These are phyloP conservation scores for Dentiscutata heterogama DNA, from an alignment of 371 early-diverging fungal species.

Conservation along the genomic window DNA sequence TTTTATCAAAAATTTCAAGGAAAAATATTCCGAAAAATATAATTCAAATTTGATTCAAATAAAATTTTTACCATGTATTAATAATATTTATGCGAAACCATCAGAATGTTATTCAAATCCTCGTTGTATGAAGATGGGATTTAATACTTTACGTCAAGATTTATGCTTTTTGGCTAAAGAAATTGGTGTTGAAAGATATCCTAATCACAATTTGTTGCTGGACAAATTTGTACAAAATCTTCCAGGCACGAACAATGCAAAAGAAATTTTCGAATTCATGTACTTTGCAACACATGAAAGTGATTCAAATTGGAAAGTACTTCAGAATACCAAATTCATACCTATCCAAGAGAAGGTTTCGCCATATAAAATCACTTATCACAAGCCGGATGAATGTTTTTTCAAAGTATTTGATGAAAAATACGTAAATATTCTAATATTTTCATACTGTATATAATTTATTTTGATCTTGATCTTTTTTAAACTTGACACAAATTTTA, in stretches of 20 bases:
- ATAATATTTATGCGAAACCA: slow-evolving; percentile 60
- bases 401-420: slow-evolving; percentile 61
- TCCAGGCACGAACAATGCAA: slow-evolving; percentile 57
- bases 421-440: background rate
- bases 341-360: background rate
- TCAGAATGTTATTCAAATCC: slow-evolving; percentile 73
- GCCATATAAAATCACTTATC: slow-evolving; percentile 47
- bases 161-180: slow-evolving; percentile 65
- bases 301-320: slow-evolving; percentile 67
- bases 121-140: slow-evolving; percentile 70
- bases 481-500: too few relatives aligned
- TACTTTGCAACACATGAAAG: slow-evolving; percentile 76
- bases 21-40: slow-evolving; percentile 54
- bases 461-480: too few relatives aligned
- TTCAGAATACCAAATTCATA: slow-evolving; percentile 49
- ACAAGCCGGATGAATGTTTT: slow-evolving; percentile 66
- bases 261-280: slow-evolving; percentile 62
- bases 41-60: slow-evolving; percentile 55
- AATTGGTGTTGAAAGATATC: slow-evolving; percentile 75
- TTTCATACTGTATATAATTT: background rate
- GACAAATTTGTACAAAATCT: slow-evolving; percentile 59
- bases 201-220: slow-evolving; percentile 59
- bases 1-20: slow-evolving; percentile 75
- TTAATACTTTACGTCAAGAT: slow-evolving; percentile 70
- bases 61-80: slow-evolving; percentile 73